phyloP scores from a whole-genome alignment of 2,329 filamentous ascomycete genomes.

The Ceratocystis destructans region DNA sequence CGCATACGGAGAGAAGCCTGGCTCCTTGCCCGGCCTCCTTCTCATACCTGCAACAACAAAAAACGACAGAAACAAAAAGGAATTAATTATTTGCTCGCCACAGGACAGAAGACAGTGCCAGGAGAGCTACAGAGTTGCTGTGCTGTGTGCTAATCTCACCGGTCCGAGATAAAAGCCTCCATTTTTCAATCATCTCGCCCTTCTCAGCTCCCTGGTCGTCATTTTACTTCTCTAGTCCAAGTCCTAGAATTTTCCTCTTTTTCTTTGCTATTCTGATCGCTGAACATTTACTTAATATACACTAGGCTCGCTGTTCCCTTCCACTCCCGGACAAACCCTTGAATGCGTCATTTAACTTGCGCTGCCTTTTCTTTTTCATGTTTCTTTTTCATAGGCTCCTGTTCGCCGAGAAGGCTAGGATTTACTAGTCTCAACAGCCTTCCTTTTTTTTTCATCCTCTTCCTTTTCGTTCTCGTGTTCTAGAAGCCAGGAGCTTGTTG shows the following conservation, averaged over 20 bases:
- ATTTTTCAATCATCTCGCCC: not conserved
- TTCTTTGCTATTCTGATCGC: too few species aligned
- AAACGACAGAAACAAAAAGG: too few species aligned
- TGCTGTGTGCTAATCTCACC: not conserved
- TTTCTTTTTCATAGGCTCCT: not conserved
- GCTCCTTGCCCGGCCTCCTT: too few species aligned
- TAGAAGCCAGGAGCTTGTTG: conserved; percentile 1
- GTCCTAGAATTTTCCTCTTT: too few species aligned
- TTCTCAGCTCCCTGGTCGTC: not conserved
- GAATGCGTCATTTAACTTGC: too few species aligned
- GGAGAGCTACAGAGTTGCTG: not conserved
- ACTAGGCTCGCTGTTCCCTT: not conserved
- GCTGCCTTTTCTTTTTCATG: not conserved
- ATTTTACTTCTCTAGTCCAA: too few species aligned
- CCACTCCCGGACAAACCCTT: not conserved
- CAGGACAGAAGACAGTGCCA: not conserved
- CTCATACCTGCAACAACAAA: too few species aligned
- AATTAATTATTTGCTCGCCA: not conserved
- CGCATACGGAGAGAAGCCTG: too few species aligned
- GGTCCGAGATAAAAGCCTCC: too few species aligned
- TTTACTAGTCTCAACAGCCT: not conserved
- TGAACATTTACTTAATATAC: too few species aligned
- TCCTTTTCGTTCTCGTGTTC: not conserved
- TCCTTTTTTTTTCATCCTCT: not conserved
- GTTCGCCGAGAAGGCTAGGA: not conserved